phyloP scores from a whole-genome alignment of 495 filamentous ascomycete species.

The Recurvomyces mirabilis region DNA sequence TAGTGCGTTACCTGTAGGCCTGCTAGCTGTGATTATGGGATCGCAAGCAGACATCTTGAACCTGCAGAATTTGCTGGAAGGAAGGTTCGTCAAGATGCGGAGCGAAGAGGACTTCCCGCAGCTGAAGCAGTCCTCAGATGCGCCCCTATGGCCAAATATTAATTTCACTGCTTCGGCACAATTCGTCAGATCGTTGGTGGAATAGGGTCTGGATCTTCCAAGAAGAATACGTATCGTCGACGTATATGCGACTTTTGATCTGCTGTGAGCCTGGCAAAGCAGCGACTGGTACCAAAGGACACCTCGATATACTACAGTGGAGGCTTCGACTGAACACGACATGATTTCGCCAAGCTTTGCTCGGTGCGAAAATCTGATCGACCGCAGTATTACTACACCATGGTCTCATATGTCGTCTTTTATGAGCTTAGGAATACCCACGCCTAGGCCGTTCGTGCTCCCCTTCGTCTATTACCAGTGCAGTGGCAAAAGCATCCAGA shows the following conservation, averaged over 20 bases:
- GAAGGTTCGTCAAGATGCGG: neutral
- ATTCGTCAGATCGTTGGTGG: neutral
- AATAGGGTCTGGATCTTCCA: neutral
- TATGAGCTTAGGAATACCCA: no score
- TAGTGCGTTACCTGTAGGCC: neutral
- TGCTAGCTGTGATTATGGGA: neutral
- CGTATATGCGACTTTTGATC: neutral
- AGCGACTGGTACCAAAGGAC: no score
- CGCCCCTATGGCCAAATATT: neutral
- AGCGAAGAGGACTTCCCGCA: neutral
- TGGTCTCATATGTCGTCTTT: no score
- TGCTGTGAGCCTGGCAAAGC: neutral
- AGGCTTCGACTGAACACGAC: no score
- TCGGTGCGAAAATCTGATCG: no score
- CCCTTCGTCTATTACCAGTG: neutral
- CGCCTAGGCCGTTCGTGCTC: neutral
- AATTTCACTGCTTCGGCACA: neutral
- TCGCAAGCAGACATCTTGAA: neutral
- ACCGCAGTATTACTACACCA: no score
- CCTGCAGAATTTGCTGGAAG: neutral
- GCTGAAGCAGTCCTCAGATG: neutral
- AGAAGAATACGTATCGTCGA: neutral
- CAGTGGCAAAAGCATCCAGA: neutral
- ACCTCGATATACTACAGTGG: no score
- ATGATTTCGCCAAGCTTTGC: no score